Evolutionary conservation across 2,329 filamentous ascomycete genomes (phyloP), one percentile per base, ranked within the genome.

Genomic region (Pseudogymnoascus sp.): DNA sequence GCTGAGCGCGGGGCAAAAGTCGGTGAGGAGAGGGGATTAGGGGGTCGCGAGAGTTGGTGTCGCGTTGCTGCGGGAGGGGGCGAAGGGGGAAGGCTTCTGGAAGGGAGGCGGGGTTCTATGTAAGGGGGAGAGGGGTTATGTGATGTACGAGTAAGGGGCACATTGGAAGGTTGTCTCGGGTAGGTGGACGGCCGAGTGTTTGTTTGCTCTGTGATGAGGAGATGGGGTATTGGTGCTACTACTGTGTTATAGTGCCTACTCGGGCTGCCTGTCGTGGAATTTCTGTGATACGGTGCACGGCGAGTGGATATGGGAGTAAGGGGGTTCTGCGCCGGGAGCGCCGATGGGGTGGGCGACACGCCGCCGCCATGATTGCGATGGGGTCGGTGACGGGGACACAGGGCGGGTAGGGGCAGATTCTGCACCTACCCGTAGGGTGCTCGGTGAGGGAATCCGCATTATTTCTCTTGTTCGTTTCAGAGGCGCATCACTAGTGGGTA

Each of bases 81-180:
- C 45, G 45, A 52, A 52, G 23, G 45, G 45, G 45, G 45, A 52
- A 52, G 23, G 45, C 45, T 52, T 52, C 45, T 52, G 45, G 45
- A 52, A 30, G 9, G 23, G n/a, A 30, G 45, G 26, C 9, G 45
- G 8, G 45, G 23, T 52, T 52, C 45, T 30, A 52, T 52, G 45
- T 52, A 52, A 52, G 23, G 45, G 45, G 41, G 41, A 48, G 9
- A n/a, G 23, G 23, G 45, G 45, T 18, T 52, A n/a, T 18, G 26
- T 30, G 45, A n/a, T 30, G 45, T 30, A 52, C 26, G 45, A 52
- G 23, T 52, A 52, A 30, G n/a, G 45, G 45, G 45, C 9, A 12
- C 4, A 8, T 21, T 23, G 19, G 18, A 13, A 2, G 18, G 38
- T 19, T 38, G 23, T 30, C 8, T 52, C 45, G 45, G 23, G 23